Percentiles rank a stretch among this genome's conserved stretches.
phyloP scores from a whole-genome alignment of 352 stramenopile species.

The Globisporangium solare region DNA sequence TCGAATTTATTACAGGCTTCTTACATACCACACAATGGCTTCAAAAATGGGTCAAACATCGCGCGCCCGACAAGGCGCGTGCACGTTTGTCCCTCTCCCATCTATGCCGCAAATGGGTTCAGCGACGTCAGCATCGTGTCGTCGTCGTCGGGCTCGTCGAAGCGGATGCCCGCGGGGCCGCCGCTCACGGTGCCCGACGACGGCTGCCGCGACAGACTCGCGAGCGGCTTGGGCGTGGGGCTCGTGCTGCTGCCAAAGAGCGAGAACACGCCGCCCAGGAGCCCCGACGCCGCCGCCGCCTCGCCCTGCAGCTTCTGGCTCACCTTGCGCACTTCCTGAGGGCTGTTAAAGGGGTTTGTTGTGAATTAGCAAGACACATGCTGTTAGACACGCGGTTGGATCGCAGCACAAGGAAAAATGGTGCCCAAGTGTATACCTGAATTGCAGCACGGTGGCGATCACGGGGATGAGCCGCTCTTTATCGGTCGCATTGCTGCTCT shows the following conservation, averaged over 20 bases:
- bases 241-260: constrained; percentile 44
- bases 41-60: too few relatives aligned
- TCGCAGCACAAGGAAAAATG: neutral
- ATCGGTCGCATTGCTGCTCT: constrained; percentile 63
- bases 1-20: too few relatives aligned
- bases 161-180: constrained; percentile 24
- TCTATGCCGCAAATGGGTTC: constrained; percentile 61
- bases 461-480: constrained; percentile 79
- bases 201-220: constrained; percentile 29
- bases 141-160: constrained; percentile 44
- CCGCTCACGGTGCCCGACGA: constrained; percentile 33
- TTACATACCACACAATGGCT: too few relatives aligned
- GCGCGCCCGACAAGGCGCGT: too few relatives aligned
- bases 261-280: constrained; percentile 73
- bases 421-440: constrained; percentile 28
- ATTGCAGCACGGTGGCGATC: constrained; percentile 66
- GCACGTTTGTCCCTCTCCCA: neutral
- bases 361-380: neutral
- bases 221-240: constrained; percentile 44
- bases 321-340: constrained; percentile 59
- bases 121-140: constrained; percentile 40
- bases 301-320: constrained; percentile 30
- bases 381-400: neutral
- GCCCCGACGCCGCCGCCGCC: constrained; percentile 31
- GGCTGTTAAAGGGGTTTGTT: constrained; percentile 21